Conservation (phyloP, 495 filamentous ascomycete genomes). For the Platismatia glauca region DNA sequence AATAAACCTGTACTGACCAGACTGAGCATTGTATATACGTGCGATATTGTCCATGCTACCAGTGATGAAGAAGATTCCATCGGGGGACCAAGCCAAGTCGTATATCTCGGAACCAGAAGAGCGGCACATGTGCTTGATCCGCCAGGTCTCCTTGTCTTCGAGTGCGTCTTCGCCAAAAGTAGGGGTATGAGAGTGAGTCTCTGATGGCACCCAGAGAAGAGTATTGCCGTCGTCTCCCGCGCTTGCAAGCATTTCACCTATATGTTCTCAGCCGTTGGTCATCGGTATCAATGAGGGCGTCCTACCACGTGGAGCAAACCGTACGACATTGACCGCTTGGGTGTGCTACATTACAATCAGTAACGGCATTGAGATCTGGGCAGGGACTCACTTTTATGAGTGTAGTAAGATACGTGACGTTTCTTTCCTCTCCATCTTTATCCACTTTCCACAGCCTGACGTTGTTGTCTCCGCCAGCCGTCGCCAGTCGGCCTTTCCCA, state of each 20-base stretch:
- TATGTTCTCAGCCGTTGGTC: constrained; percentile 25
- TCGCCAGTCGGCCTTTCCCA: constrained; percentile 86
- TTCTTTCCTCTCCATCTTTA: constrained; percentile 73
- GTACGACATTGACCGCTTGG: constrained; percentile 95
- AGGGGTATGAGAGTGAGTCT: constrained; percentile 51
- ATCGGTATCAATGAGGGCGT: constrained; percentile 4
- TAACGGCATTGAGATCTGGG: background rate
- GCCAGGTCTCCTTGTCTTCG: constrained; percentile 95
- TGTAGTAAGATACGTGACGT: constrained; percentile 82
- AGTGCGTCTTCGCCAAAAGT: constrained; percentile 73
- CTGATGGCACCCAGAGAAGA: constrained; percentile 86
- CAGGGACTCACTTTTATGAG: constrained; percentile 48
- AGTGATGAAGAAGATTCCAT: constrained; percentile 92
- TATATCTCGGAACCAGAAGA: constrained; percentile 90
- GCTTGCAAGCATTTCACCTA: constrained; percentile 87
- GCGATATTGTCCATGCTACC: constrained; percentile 99
- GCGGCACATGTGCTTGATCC: constrained; percentile 94
- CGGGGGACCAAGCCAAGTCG: constrained; percentile 95
- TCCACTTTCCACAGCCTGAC: constrained; percentile 92
- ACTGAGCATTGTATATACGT: constrained; percentile 90
- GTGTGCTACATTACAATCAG: constrained; percentile 48
- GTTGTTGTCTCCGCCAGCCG: constrained; percentile 93
- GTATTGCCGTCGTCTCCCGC: constrained; percentile 97
- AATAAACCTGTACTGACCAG: constrained; percentile 47
- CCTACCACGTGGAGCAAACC: constrained; percentile 84